Conservation (phyloP, 306 rosid species). For the Urtica urens region DNA sequence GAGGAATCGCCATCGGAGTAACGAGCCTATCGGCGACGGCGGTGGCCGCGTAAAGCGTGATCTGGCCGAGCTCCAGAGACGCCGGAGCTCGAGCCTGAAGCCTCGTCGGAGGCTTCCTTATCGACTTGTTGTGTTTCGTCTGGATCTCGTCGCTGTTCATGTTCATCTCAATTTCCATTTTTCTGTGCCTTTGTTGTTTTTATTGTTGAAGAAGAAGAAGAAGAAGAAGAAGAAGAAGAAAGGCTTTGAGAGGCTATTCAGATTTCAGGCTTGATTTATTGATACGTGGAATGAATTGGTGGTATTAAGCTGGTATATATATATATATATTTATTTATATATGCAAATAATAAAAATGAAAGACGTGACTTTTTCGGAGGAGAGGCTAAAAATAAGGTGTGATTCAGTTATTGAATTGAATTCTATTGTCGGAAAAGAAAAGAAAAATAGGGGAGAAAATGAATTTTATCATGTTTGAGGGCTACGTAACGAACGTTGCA, state of each 20-base stretch:
- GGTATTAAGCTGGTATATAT: no score
- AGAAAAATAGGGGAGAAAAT: background rate
- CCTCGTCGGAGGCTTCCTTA: slow-evolving; percentile 35
- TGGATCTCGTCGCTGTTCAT: background rate
- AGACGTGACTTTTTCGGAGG: background rate
- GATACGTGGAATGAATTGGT: no score
- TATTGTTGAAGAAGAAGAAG: no score
- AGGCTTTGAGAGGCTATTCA: no score
- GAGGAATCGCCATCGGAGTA: slow-evolving; percentile 48
- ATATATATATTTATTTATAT: background rate
- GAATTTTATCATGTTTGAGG: slow-evolving; percentile 1
- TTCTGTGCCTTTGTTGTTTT: no score
- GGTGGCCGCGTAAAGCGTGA: background rate
- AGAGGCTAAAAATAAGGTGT: slow-evolving; percentile 12
- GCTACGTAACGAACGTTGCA: slow-evolving; percentile 5
- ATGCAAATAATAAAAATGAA: background rate
- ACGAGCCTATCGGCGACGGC: slow-evolving; percentile 1
- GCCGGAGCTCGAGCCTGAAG: slow-evolving; percentile 58
- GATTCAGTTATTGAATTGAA: slow-evolving; percentile 5
- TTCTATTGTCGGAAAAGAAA: background rate
- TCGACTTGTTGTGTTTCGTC: background rate
- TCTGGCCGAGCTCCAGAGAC: slow-evolving; percentile 36
- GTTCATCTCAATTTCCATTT: no score
- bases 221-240: no score
- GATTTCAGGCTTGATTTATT: no score